Conservation (phyloP, 805 yeast species). For the Debaryomyces tyrocola region DNA sequence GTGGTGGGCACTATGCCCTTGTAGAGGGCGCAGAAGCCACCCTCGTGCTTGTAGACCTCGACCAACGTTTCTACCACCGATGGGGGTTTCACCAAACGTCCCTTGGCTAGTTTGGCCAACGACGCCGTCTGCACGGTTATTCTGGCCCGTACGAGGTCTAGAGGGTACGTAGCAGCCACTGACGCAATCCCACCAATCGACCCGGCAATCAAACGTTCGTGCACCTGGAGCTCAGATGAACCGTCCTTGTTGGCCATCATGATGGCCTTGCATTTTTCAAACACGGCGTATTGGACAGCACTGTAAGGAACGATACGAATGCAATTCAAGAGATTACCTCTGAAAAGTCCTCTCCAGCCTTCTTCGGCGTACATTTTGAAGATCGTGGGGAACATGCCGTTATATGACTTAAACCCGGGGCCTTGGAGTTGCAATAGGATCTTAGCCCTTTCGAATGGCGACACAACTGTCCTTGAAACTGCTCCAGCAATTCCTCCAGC, state of each 20-base stretch:
- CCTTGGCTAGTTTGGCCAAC: slow-evolving; percentile 46
- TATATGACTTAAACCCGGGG: slow-evolving; percentile 47
- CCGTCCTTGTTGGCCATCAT: slow-evolving; percentile 20
- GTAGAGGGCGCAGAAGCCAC: slow-evolving; percentile 76
- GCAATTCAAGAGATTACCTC: slow-evolving; percentile 92
- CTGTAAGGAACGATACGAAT: slow-evolving; percentile 88
- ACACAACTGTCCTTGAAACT: slow-evolving; percentile 83
- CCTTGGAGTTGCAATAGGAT: slow-evolving; percentile 90
- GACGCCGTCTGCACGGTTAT: slow-evolving; percentile 85
- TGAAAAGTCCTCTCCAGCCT: slow-evolving; percentile 84
- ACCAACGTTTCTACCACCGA: slow-evolving; percentile 61
- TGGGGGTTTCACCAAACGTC: slow-evolving; percentile 58
- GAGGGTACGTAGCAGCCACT: slow-evolving; percentile 84
- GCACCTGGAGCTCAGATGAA: slow-evolving; percentile 42
- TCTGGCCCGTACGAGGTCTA: slow-evolving; percentile 89
- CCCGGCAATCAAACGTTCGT: slow-evolving; percentile 72
- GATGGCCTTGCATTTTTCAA: slow-evolving; percentile 57
- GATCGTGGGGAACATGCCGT: slow-evolving; percentile 78
- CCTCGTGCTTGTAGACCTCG: slow-evolving; percentile 71
- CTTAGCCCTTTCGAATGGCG: slow-evolving; percentile 94
- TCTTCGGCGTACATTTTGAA: slow-evolving; percentile 81
- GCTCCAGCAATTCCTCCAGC: slow-evolving; percentile 82
- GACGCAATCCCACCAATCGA: slow-evolving; percentile 78
- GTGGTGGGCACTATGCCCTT: slow-evolving; percentile 90
- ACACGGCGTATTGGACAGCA: slow-evolving; percentile 90